Percentiles rank a stretch among this genome's conserved stretches.
Evolutionary conservation across 2,329 filamentous ascomycete genomes (phyloP).

Genomic region (Fusarium multiceps): DNA sequence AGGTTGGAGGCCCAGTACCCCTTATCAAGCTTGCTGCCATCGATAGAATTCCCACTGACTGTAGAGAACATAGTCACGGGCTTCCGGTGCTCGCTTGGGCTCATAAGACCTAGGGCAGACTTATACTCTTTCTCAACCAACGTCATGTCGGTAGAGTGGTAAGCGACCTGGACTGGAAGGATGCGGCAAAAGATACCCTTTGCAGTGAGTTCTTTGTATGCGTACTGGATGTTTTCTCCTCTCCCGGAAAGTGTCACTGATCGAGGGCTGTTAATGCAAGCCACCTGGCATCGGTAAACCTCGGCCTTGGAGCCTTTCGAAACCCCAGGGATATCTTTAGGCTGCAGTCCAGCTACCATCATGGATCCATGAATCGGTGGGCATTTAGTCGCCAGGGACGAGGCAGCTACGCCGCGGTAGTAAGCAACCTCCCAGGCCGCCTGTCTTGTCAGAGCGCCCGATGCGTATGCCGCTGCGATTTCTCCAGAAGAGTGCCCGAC

Average conservation of each 20-base stretch:
- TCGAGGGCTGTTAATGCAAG: constrained; percentile 58
- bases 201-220: constrained; percentile 49
- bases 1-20: constrained; percentile 62
- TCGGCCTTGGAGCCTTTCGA: constrained; percentile 43
- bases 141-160: constrained; percentile 60
- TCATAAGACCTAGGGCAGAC: constrained; percentile 42
- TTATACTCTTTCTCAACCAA: constrained; percentile 53
- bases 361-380: constrained; percentile 53
- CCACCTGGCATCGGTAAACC: constrained; percentile 49
- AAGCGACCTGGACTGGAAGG: constrained; percentile 55
- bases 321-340: constrained; percentile 38
- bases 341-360: constrained; percentile 55
- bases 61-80: constrained; percentile 56
- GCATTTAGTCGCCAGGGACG: constrained; percentile 42
- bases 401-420: constrained; percentile 53
- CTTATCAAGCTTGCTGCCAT: constrained; percentile 45
- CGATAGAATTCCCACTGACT: constrained; percentile 49
- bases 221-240: constrained; percentile 45
- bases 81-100: constrained; percentile 18
- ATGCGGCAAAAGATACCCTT: constrained; percentile 51
- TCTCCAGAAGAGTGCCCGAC: constrained; percentile 62
- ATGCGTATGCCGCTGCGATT: constrained; percentile 58
- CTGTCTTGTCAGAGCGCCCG: constrained; percentile 50
- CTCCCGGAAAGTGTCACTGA: constrained; percentile 59
- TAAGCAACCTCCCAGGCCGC: constrained; percentile 57